Evolutionary conservation across 306 rosid genomes (phyloP), one percentile per base, ranked within the genome.

Genomic region (Trifolium pratense): DNA sequence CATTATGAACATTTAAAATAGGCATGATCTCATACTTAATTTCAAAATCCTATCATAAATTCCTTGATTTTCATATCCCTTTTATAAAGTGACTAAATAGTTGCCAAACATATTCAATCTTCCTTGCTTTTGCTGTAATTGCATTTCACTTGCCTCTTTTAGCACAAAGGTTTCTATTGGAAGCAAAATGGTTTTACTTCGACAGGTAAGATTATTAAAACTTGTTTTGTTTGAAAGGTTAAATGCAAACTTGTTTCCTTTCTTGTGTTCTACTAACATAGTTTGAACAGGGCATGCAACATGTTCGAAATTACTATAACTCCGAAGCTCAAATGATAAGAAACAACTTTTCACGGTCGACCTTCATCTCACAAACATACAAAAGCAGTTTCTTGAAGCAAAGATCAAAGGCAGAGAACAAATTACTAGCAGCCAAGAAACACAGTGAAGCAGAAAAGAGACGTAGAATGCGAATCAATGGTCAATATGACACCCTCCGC

Each of bases 371-470:
- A 25, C 66, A 73, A 14, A 65, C 83, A 64, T 76, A 49, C 57
- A 76, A 68, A 68, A 80, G 23, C 74, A 70, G 83, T 3, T 48
- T 78, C 80, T 63, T 59, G 11, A 87, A 81, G 68, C 81, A 82
- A 79, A 85, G 76, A 74, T 79, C 91, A 42, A 86, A 78, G 71
- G 82, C 59, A 20, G 91, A 89, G 70, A 48, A 66, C 73, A 87
- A 82, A 76, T 16, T 73, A 49, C 26, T 76, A 6, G 89, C 84
- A 0, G 93, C 96, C 57, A 80, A 79, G 85, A 91, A 83, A 71
- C 97, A 89, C 76, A 84, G 93, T 18, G 85, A 87, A 78, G 88
- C 96, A 25, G 96, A 91, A 77, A 88, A 53, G 80, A 91, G 81
- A n/a, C 80, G 91, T n/a, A 83, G 97, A 76, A 68, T 42, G 85